These are phyloP conservation scores for Sclerotinia borealis DNA, from an alignment of 2,329 filamentous ascomycete genomes.

Conservation along the genomic window DNA sequence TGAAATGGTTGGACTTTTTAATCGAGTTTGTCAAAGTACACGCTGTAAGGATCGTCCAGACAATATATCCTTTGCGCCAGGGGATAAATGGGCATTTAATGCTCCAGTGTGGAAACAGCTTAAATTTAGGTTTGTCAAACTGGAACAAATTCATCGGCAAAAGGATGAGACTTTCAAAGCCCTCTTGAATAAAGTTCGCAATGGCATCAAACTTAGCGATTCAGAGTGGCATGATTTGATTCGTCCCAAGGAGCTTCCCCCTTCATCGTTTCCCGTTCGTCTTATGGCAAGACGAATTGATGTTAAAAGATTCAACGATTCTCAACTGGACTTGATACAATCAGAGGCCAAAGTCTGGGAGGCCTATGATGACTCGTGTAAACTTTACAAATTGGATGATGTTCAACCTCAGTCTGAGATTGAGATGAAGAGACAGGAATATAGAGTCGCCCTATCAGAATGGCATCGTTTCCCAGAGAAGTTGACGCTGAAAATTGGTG, in stretches of 20 bases:
- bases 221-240: conserved; percentile 25
- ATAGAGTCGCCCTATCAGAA: conserved; percentile 16
- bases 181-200: conserved; percentile 27
- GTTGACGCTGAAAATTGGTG: conserved; percentile 24
- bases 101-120: conserved; percentile 24
- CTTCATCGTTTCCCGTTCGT: conserved; percentile 17
- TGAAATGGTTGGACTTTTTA: conserved; percentile 10
- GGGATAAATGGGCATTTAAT: conserved; percentile 29
- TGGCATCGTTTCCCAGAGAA: conserved; percentile 18
- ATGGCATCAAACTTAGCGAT: conserved; percentile 15
- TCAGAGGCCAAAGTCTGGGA: conserved; percentile 15
- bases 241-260: conserved; percentile 15
- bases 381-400: background rate
- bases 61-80: conserved; percentile 5
- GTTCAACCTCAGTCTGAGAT: conserved; percentile 10
- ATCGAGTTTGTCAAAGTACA: conserved; percentile 10
- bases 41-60: conserved; percentile 5
- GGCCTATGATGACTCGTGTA: conserved; percentile 15
- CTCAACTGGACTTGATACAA: conserved; percentile 14
- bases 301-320: conserved; percentile 20
- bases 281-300: conserved; percentile 22
- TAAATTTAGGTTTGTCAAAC: conserved; percentile 20
- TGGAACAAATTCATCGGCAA: conserved; percentile 29
- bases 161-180: conserved; percentile 24
- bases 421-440: conserved; percentile 9